A percentile compares a stretch with the other conserved stretches of the same genome.
Conservation (phyloP, 345 rosid species). For the Brassica rapa region DNA sequence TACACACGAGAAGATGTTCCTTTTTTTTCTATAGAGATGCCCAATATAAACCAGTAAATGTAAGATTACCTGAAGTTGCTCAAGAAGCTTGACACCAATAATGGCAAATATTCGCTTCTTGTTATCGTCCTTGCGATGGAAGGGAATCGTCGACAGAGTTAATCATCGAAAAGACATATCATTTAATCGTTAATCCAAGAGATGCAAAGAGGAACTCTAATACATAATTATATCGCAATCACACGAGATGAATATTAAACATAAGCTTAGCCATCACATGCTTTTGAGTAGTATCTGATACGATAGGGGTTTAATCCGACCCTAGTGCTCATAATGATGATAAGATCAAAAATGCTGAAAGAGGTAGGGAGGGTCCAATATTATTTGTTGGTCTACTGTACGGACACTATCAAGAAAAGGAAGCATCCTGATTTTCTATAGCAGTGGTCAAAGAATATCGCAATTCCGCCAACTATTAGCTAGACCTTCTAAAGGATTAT, state of each 20-base stretch:
- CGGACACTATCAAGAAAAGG: constrained; percentile 31
- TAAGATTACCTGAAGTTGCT: constrained; percentile 29
- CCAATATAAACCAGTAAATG: constrained; percentile 37
- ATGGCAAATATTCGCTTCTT: constrained; percentile 30
- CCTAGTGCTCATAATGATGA: constrained; percentile 31
- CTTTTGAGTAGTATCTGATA: constrained; percentile 29
- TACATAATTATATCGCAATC: not conserved
- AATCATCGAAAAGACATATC: not conserved
- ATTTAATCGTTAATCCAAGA: not conserved
- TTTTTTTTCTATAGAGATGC: constrained; percentile 29
- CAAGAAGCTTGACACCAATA: constrained; percentile 31
- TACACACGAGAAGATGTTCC: constrained; percentile 24
- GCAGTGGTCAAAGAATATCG: constrained; percentile 32
- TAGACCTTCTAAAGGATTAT: constrained; percentile 12
- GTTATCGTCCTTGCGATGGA: constrained; percentile 10
- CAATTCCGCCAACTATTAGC: constrained; percentile 20
- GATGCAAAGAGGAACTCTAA: constrained; percentile 7
- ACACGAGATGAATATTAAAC: not conserved
- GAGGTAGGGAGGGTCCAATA: constrained; percentile 32
- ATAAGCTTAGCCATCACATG: constrained; percentile 33
- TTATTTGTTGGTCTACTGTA: constrained; percentile 13
- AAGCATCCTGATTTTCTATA: constrained; percentile 27
- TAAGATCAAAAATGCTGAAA: constrained; percentile 36
- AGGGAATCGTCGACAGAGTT: not conserved
- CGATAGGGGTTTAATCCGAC: constrained; percentile 18